Percentiles rank a stretch among this genome's conserved stretches.
Conservation (phyloP, 2,329 filamentous ascomycete genomes). For the Sclerotinia trifoliorum region DNA sequence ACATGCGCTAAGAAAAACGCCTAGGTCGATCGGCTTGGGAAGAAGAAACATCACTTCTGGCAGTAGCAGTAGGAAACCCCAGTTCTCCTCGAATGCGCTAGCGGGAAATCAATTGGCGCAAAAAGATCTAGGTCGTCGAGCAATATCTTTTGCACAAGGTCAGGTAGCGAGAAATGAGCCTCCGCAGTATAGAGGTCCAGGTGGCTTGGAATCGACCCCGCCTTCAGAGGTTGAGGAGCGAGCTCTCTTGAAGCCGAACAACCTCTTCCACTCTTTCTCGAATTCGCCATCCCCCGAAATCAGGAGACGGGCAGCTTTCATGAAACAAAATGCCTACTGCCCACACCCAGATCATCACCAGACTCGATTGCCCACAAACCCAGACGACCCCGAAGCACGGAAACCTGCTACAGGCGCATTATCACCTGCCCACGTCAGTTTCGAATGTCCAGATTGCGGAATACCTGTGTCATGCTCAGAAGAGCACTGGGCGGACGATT, state of each 20-base stretch:
- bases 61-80: slow-evolving; percentile 25
- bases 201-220: slow-evolving; percentile 30
- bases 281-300: slow-evolving; percentile 87
- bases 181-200: slow-evolving; percentile 30
- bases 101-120: slow-evolving; percentile 18
- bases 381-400: slow-evolving; percentile 61
- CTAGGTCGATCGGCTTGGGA: slow-evolving; percentile 26
- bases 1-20: slow-evolving; percentile 31
- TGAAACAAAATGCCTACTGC: slow-evolving; percentile 90
- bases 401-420: slow-evolving; percentile 55
- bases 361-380: slow-evolving; percentile 65
- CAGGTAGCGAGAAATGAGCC: slow-evolving; percentile 34
- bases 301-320: slow-evolving; percentile 81
- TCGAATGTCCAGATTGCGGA: slow-evolving; percentile 95
- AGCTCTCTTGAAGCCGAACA: slow-evolving; percentile 53
- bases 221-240: slow-evolving; percentile 31
- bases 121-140: slow-evolving; percentile 29
- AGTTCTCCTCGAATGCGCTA: slow-evolving; percentile 25
- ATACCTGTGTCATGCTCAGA: slow-evolving; percentile 92
- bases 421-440: slow-evolving; percentile 79
- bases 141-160: slow-evolving; percentile 30
- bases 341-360: slow-evolving; percentile 84
- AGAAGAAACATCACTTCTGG: slow-evolving; percentile 33
- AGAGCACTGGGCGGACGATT: slow-evolving; percentile 94
- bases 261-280: slow-evolving; percentile 92